Evolutionary conservation across 805 yeast genomes (phyloP).

Genomic region (Tetrapisispora fleetii): DNA sequence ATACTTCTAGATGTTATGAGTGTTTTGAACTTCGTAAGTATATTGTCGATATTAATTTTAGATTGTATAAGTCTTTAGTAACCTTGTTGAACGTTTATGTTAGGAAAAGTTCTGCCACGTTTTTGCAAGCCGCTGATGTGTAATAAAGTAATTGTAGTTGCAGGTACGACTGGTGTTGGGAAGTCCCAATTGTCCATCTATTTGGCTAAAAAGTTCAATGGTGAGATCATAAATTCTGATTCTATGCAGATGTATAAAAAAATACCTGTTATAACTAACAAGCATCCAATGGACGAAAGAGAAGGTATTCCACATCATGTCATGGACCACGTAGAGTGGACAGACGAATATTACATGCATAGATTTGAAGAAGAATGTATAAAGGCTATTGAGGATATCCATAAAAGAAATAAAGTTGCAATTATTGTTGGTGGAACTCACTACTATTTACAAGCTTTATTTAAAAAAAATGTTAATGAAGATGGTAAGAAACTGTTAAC

Average conservation of each 20-base stretch:
- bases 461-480: constrained; percentile 41
- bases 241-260: constrained; percentile 90
- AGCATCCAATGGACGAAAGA: constrained; percentile 77
- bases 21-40: too few relatives aligned
- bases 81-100: background rate
- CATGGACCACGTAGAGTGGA: constrained; percentile 75
- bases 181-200: constrained; percentile 67
- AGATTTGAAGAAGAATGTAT: constrained; percentile 67
- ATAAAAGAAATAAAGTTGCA: constrained; percentile 61
- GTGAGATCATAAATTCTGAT: constrained; percentile 91
- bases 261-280: constrained; percentile 73
- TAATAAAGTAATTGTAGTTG: constrained; percentile 48
- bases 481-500: constrained; percentile 12
- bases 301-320: constrained; percentile 75
- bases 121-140: background rate
- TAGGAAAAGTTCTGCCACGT: background rate
- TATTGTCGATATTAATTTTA: too few relatives aligned
- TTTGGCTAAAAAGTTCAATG: constrained; percentile 63
- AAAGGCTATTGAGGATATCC: constrained; percentile 51
- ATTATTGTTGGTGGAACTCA: constrained; percentile 94
- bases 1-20: too few relatives aligned
- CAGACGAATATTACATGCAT: constrained; percentile 71
- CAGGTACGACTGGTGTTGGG: constrained; percentile 96
- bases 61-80: too few relatives aligned
- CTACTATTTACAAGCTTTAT: constrained; percentile 76